phyloP scores from a whole-genome alignment of 164 flowering plant genomes.

The Chimonanthus praecox region DNA sequence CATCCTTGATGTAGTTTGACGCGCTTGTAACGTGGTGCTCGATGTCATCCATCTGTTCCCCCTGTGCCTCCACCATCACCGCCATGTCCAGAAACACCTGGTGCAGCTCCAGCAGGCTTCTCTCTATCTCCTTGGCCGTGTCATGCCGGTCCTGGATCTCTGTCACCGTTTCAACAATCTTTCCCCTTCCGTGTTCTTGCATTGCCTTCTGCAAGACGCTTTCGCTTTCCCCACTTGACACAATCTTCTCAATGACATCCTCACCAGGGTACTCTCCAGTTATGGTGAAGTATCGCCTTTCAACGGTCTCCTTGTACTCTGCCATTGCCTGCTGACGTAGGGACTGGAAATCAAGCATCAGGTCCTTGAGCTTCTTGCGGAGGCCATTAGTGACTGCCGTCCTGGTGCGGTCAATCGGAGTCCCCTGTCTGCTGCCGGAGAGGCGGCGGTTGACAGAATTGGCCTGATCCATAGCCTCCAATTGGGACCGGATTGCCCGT shows the following conservation, averaged over 20 bases:
- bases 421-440: conserved; percentile 54
- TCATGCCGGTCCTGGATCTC: conserved; percentile 27
- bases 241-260: conserved; percentile 68
- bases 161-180: conserved; percentile 17
- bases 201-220: conserved; percentile 49
- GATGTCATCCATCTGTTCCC: conserved; percentile 25
- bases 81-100: conserved; percentile 29
- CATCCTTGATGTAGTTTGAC: conserved; percentile 21
- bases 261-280: conserved; percentile 74
- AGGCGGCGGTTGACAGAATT: conserved; percentile 46
- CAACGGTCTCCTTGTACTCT: conserved; percentile 71
- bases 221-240: conserved; percentile 41
- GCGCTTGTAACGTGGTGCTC: conserved; percentile 22
- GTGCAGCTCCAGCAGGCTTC: conserved; percentile 23
- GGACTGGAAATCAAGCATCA: conserved; percentile 74
- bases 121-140: conserved; percentile 30
- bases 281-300: conserved; percentile 63
- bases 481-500: conserved; percentile 34
- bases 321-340: conserved; percentile 70
- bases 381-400: conserved; percentile 66
- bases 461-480: conserved; percentile 65
- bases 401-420: conserved; percentile 59
- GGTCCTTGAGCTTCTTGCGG: conserved; percentile 65
- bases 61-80: conserved; percentile 27
- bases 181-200: conserved; percentile 34